phyloP scores from a whole-genome alignment of 148 eudicot species.

The Amaranthus palmeri region DNA sequence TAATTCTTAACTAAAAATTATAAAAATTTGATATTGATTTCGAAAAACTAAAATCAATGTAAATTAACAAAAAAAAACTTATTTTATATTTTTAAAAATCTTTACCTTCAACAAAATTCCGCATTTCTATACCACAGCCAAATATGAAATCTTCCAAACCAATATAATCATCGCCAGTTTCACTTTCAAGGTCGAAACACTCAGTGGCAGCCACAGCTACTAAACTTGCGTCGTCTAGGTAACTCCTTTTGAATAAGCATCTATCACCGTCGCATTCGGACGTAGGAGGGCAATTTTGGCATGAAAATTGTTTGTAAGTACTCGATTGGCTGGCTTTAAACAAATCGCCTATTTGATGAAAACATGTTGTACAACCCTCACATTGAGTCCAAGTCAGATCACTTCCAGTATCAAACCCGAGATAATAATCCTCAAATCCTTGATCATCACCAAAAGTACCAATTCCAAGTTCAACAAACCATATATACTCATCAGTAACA shows the following conservation, averaged over 20 bases:
- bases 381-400: constrained; percentile 22
- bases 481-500: neutral
- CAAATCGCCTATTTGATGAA: neutral
- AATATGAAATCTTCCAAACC: neutral
- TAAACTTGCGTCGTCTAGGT: neutral
- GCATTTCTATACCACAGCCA: neutral
- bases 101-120: neutral
- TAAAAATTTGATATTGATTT: too few relatives aligned
- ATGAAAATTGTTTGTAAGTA: neutral
- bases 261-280: too few relatives aligned
- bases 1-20: too few relatives aligned
- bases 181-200: constrained; percentile 2
- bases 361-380: constrained; percentile 20
- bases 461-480: constrained; percentile 14
- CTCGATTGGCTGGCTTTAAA: neutral
- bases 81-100: too few relatives aligned
- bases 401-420: constrained; percentile 1
- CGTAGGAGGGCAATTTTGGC: neutral
- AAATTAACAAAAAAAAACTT: too few relatives aligned
- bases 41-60: too few relatives aligned
- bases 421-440: neutral
- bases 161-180: neutral
- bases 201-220: neutral
- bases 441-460: constrained; percentile 6
- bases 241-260: too few relatives aligned